Evolutionary conservation across 768 basidiomycete genomes (phyloP), one percentile per base, ranked within the genome.

Genomic region (Rhodotorula graminis): DNA sequence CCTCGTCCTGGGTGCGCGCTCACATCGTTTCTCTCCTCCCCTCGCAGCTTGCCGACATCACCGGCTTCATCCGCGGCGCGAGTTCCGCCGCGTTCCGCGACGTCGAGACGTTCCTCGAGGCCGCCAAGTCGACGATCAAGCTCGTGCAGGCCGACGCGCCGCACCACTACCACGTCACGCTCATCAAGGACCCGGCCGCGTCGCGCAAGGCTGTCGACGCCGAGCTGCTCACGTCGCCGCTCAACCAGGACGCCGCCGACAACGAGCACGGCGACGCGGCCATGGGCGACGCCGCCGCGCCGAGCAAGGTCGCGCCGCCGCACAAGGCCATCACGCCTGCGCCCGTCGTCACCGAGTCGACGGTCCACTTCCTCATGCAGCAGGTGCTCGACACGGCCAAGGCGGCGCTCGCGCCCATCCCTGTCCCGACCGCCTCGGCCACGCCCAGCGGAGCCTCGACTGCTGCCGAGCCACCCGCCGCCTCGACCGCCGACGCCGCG

Each of bases 71-170:
- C 65, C 88, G 89, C 42, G 87, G 86, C 75, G 89, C 89, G 78
- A 88, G 86, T 75, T 86, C 89, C 37, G 86, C 90, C 78, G 93
- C 92, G 0, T 83, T 94, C 65, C 89, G 96, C 42, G 89, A 95
- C 79, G 85, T 91, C 0, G 82, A 84, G 47, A 81, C 85, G 31
- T 98, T 98, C 83, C 83, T 96, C 60, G 84, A 89, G 60, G 86
- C 87, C 9, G 87, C 90, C 3, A 85, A 86, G 67, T 84, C 87
- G 9, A 82, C 90, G 37, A 93, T 91, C 79, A 85, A 87, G 70
- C 84, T 98, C 42, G 85, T 86, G 47, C 84, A 87, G 44, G 89
- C 92, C 0, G 89, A 84, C 70, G 82, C 87, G 29, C 40, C 68
- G 21, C 65, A 63, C n/a, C 71, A 76, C 71, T 76, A 79, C 46